Evolutionary conservation across 2,329 filamentous ascomycete genomes (phyloP), one percentile per base, ranked within the genome.

Genomic region (Colletotrichum costaricense): DNA sequence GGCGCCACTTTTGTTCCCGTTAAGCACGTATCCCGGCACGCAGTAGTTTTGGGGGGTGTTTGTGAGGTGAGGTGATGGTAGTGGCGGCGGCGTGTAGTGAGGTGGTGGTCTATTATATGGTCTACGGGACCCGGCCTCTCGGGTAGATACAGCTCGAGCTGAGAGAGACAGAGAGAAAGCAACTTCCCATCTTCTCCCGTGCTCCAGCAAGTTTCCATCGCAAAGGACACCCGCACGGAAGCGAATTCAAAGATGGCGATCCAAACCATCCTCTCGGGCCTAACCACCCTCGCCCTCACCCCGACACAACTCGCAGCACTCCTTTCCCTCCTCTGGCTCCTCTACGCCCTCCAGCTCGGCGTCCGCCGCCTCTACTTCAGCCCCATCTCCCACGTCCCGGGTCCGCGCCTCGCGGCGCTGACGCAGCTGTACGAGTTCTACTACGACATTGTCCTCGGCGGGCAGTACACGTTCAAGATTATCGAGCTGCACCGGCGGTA

Each of bases 391-490:
- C 78, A 80, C 66, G 80, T 85, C 58, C 83, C 83, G 0, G 83
- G 83, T 3, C 83, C 83, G 64, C 82, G 76, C 74, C 78, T 85
- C 38, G 82, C 83, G 30, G 83, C 82, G 5, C 75, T 83, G 60
- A 84, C 82, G 62, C 78, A 81, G 63, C 83, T 80, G 78, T 84
- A 84, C 69, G 83, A 84, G 74, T 81, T 82, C 62, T 87, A 85
- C 76, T 86, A 86, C 71, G 84, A 87, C 67, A 78, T 86, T 24
- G 67, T 84, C 55, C 77, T 82, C 6, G 80, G 82, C 6, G 85
- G 84, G 2, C 79, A 84, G 76, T 86, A 85, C 72, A 84, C 79
- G 16, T 84, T 81, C 76, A 81, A 85, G 68, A 83, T 87, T 26
- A 76, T 79, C 55, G 78, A 83, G 64, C 76, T 87, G 76, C 57